A percentile compares a stretch with the other conserved stretches of the same genome.
phyloP scores from a whole-genome alignment of 2,329 filamentous ascomycete species.

The Ascochyta lentis region DNA sequence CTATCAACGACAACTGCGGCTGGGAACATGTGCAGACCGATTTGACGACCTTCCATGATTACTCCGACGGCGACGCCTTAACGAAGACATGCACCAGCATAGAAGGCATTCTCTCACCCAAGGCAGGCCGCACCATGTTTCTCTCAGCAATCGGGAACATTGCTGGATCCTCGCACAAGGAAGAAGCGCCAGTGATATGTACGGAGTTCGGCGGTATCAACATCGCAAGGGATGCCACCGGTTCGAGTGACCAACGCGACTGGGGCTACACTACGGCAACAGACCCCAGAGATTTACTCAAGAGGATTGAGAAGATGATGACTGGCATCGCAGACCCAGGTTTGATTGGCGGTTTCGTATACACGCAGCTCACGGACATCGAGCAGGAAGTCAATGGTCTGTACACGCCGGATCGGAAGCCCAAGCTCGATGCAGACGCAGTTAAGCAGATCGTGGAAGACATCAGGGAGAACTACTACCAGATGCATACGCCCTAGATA shows the following conservation, averaged over 20 bases:
- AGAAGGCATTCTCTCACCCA: slow-evolving; percentile 61
- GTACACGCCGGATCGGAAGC: slow-evolving; percentile 66
- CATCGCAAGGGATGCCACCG: slow-evolving; percentile 59
- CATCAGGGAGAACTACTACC: slow-evolving; percentile 30
- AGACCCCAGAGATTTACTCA: slow-evolving; percentile 65
- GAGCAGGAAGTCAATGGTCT: slow-evolving; percentile 74
- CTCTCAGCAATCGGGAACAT: slow-evolving; percentile 53
- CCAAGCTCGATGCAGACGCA: slow-evolving; percentile 63
- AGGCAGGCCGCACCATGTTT: slow-evolving; percentile 63
- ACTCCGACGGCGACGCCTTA: slow-evolving; percentile 64
- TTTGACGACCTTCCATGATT: slow-evolving; percentile 73
- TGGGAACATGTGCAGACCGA: slow-evolving; percentile 73
- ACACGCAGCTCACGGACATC: slow-evolving; percentile 68
- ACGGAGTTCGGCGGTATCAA: slow-evolving; percentile 74
- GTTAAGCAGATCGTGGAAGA: slow-evolving; percentile 66
- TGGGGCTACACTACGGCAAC: slow-evolving; percentile 74
- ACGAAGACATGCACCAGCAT: slow-evolving; percentile 62
- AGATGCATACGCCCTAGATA: slow-evolving; percentile 22
- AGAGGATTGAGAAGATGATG: slow-evolving; percentile 64
- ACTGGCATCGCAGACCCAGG: slow-evolving; percentile 64
- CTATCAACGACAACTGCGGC: slow-evolving; percentile 74
- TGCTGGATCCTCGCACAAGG: slow-evolving; percentile 57
- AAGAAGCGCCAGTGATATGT: slow-evolving; percentile 67
- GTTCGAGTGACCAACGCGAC: slow-evolving; percentile 53
- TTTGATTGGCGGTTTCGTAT: slow-evolving; percentile 68